phyloP scores from a whole-genome alignment of 768 basidiomycete species.

The Boletus fagicola region DNA sequence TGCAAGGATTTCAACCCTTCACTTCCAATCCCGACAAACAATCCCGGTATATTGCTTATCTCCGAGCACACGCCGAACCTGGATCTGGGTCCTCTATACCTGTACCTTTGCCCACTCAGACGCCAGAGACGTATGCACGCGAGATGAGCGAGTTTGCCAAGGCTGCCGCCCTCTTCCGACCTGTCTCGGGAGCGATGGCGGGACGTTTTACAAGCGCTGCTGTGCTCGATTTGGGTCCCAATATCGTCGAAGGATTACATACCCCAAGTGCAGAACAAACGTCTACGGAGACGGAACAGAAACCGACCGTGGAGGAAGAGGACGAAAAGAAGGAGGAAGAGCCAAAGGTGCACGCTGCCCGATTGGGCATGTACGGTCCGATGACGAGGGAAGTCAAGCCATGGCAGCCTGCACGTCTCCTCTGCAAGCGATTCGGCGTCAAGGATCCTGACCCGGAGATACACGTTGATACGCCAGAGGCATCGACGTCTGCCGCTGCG shows the following conservation, averaged over 20 bases:
- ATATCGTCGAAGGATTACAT: conserved; percentile 65
- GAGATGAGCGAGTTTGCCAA: conserved; percentile 88
- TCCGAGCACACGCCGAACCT: conserved; percentile 65
- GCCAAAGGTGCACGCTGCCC: conserved; percentile 79
- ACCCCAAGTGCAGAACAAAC: conserved; percentile 45
- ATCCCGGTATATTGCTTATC: conserved; percentile 78
- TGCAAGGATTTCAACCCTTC: conserved; percentile 90
- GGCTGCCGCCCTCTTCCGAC: conserved; percentile 87
- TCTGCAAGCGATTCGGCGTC: conserved; percentile 94
- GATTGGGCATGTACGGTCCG: conserved; percentile 85
- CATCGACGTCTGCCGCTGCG: conserved; percentile 23
- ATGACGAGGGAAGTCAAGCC: conserved; percentile 71
- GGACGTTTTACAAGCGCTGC: conserved; percentile 86
- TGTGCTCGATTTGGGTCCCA: conserved; percentile 63
- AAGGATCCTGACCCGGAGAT: conserved; percentile 76
- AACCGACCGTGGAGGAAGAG: conserved; percentile 39
- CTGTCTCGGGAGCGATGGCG: conserved; percentile 89
- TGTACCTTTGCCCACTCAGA: conserved; percentile 54
- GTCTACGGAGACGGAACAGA: conserved; percentile 41
- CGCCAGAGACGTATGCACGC: conserved; percentile 66
- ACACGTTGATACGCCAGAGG: conserved; percentile 31
- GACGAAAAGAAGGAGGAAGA: conserved; percentile 58
- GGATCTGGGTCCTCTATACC: conserved; percentile 46
- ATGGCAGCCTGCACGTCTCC: conserved; percentile 80
- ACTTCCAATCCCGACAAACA: conserved; percentile 74